Percentiles rank a stretch among this genome's conserved stretches.
These are phyloP conservation scores for Tilletia horrida DNA, from an alignment of 1,284 basidiomycete genomes.

Conservation along the genomic window DNA sequence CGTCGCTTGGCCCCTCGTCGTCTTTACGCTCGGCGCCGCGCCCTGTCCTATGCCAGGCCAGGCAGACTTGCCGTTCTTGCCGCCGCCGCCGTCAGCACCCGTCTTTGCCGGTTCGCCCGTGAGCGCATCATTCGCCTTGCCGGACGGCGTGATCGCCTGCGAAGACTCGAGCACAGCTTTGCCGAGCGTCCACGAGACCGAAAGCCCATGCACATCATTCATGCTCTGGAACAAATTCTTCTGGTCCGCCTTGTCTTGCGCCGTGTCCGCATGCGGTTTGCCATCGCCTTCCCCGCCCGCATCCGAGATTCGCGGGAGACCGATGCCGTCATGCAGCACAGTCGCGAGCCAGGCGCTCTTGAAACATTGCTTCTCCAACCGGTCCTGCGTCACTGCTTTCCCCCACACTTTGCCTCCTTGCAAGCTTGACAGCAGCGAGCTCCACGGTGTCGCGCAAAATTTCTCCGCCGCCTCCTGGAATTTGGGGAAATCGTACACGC, in stretches of 20 bases:
- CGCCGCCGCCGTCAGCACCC: neutral
- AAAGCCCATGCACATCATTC: slow-evolving; percentile 84
- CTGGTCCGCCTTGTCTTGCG: slow-evolving; percentile 42
- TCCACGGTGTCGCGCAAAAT: slow-evolving; percentile 81
- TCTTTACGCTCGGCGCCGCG: slow-evolving; percentile 10
- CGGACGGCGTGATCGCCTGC: slow-evolving; percentile 54
- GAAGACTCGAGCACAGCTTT: slow-evolving; percentile 97
- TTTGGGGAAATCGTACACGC: slow-evolving; percentile 89
- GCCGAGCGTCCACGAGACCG: slow-evolving; percentile 94
- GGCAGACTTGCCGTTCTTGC: neutral
- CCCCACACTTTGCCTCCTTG: slow-evolving; percentile 64
- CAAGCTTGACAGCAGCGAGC: slow-evolving; percentile 69
- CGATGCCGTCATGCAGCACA: slow-evolving; percentile 91
- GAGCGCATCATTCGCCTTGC: slow-evolving; percentile 21
- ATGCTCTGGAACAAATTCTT: slow-evolving; percentile 75
- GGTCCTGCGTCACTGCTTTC: slow-evolving; percentile 67
- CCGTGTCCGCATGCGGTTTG: slow-evolving; percentile 41
- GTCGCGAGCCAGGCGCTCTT: slow-evolving; percentile 98
- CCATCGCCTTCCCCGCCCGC: slow-evolving; percentile 54
- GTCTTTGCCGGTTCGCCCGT: neutral
- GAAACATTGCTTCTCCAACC: slow-evolving; percentile 97
- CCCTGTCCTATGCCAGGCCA: neutral
- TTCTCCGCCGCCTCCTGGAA: slow-evolving; percentile 86
- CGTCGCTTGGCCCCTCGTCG: neutral
- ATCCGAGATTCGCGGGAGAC: slow-evolving; percentile 85